Evolutionary conservation across 2,329 filamentous ascomycete species (phyloP).

Genomic region (Epicoccum nigrum): DNA sequence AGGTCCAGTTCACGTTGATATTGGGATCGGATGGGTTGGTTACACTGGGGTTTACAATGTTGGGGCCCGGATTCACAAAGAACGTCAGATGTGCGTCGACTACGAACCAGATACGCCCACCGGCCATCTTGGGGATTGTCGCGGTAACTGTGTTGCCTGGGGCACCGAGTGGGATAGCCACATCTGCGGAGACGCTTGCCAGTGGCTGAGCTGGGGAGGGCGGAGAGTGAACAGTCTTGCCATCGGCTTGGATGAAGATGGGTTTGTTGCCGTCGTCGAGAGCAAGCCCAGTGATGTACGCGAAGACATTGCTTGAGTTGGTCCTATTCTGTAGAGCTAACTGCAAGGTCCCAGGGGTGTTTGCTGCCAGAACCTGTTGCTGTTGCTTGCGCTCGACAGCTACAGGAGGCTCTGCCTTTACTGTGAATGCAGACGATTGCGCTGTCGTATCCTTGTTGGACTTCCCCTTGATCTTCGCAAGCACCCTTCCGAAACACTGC

Average conservation of each 20-base stretch:
- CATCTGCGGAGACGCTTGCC: constrained; percentile 61
- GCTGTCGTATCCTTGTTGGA: constrained; percentile 3
- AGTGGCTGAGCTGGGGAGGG: constrained; percentile 60
- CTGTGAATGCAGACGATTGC: background rate
- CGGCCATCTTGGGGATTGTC: constrained; percentile 72
- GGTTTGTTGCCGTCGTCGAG: constrained; percentile 65
- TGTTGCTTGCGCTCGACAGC: constrained; percentile 17
- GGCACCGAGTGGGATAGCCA: constrained; percentile 67
- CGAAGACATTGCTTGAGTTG: constrained; percentile 64
- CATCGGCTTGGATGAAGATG: constrained; percentile 70
- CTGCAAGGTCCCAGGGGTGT: constrained; percentile 55
- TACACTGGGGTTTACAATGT: constrained; percentile 75
- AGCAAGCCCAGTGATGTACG: constrained; percentile 73
- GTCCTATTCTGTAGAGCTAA: constrained; percentile 72
- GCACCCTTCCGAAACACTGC: constrained; percentile 34
- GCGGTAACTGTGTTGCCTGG: constrained; percentile 65
- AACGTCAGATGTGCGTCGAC: constrained; percentile 68
- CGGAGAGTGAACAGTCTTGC: constrained; percentile 69
- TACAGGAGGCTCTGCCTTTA: background rate
- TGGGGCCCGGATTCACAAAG: constrained; percentile 72
- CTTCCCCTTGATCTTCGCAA: constrained; percentile 34
- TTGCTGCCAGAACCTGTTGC: constrained; percentile 35
- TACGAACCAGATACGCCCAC: constrained; percentile 75
- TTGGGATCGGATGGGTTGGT: constrained; percentile 65
- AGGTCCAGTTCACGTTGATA: constrained; percentile 53